Percentiles rank a stretch among this genome's conserved stretches.
Conservation (phyloP, 441 rosid genomes). For the Gossypium davidsonii region DNA sequence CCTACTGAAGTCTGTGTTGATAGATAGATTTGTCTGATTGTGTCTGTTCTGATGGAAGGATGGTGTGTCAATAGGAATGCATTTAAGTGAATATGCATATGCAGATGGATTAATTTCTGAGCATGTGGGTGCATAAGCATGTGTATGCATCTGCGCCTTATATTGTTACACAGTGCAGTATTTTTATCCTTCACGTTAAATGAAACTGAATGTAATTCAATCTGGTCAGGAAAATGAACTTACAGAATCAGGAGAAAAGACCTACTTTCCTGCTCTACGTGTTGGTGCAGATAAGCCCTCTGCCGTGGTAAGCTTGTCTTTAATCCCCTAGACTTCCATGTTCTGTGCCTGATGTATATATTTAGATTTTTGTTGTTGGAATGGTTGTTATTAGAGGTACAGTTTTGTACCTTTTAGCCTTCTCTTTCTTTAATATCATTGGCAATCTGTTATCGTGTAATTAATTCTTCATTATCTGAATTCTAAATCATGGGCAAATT, state of each 20-base stretch:
- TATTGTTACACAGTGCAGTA: not conserved
- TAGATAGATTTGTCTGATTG: not conserved
- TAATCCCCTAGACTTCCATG: slow-evolving; percentile 6
- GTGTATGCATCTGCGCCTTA: not conserved
- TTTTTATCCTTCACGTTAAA: not conserved
- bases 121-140: not conserved
- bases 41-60: not conserved
- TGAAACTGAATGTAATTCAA: slow-evolving; percentile 5
- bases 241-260: slow-evolving; percentile 76
- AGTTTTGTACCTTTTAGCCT: not conserved
- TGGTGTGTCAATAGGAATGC: not conserved
- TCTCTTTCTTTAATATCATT: not conserved
- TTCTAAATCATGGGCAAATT: not conserved
- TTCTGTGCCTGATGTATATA: not conserved
- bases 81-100: not conserved
- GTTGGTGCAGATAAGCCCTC: slow-evolving; percentile 61
- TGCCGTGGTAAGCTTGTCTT: slow-evolving; percentile 58
- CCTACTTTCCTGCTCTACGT: slow-evolving; percentile 70
- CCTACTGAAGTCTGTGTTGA: not conserved
- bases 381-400: not conserved
- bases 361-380: not conserved
- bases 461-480: not conserved
- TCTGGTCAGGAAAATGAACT: slow-evolving; percentile 55
- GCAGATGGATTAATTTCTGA: not conserved
- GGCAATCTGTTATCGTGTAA: not conserved